Evolutionary conservation across 345 rosid species (phyloP), one percentile per base, ranked within the genome.

Genomic region (Brassica incana): DNA sequence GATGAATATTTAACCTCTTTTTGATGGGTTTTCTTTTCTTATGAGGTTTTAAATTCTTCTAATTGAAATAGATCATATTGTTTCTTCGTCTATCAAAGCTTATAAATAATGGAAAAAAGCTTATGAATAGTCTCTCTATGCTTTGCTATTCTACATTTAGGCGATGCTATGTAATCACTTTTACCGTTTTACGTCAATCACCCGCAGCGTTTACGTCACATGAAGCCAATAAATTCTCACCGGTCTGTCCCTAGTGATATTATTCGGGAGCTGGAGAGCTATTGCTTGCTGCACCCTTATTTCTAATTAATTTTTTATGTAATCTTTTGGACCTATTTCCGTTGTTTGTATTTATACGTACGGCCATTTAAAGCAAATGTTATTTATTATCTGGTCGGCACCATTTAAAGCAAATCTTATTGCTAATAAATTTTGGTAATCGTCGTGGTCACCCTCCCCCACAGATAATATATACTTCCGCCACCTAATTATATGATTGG

Each of bases 331-430:
- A 69, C 15, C 60, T 40, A n/a, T 29, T 69, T 69, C 8, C 52
- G 69, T 43, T 29, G 61, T 69, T 40, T 77, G 36, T 35, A 48
- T 69, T 36, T 69, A 32, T 20, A 70, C 80, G 50, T 33, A 77
- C 75, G 70, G 75, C 63, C 75, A 76, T 60, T 76, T 27, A 76
- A 76, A 60, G 74, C 68, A 60, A 11, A 18, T 30, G 38, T 4
- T 69, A 71, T 77, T 77, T 70, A 61, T 62, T 77, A 76, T 60
- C 35, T 60, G 74, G 79, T 68, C 67, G 74, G 74, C 15, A 68
- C 68, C 79, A 76, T 76, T 68, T 43, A 76, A 76, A 76, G 74
- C 79, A 68, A 27, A 68, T 68, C 67, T 76, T 40, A 40, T 68
- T 69, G 69, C 25, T 45, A 76, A 58, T 76, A 76, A 64, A 67